Base-by-base conservation (phyloP, 805 yeast species). In the Zygotorulaspora danielsina region DNA sequence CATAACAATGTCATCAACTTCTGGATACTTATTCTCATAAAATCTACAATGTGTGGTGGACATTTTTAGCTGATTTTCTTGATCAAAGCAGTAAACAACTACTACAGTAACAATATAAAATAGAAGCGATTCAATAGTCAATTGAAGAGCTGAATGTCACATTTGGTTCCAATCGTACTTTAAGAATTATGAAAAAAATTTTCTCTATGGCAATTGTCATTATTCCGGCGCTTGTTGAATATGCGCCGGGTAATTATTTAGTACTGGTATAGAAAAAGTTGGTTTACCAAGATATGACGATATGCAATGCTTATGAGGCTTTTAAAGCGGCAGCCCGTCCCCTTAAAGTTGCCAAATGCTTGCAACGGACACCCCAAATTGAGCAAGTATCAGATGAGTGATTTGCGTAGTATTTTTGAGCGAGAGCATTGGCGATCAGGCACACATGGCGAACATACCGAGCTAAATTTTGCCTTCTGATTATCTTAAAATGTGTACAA, bases 1-100 rank as follows among this genome's bases (percentile, higher is more conserved):
- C 95, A 93, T 90, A 50, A 93, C 97, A 54, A 93, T 95, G 65
- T 93, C 98, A 55, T 93, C 98, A 59, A 93, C 95, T 69, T 93
- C 98, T 45, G 98, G 98, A 72, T 81, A 93, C 68, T 89, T 90
- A 78, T 89, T 93, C 69, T 90, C 98, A 66, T 93, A 93, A 70
- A 84, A 93, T 71, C 98, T 83, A 73, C 96, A 89, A 65, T 85
- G 81, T 33, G 95, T 81, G 28, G 85, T 78, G 59, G 89, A 81
- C 95, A 86, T 85, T 29, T 40, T 59, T 12, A 12, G 18, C 10
- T 4, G 8, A n/a, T 12, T 27, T 27, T 15, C 15, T 12, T 18
- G 18, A 15, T 27, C 16, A 10, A 27, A 27, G 15, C 10, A 10
- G 10, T 21, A 10, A 21, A n/a, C n/a, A n/a, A n/a, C n/a, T n/a